A percentile compares a stretch with the other conserved stretches of the same genome.
Evolutionary conservation across 2,329 filamentous ascomycete species (phyloP).

Genomic region (Aspergillus terreus): DNA sequence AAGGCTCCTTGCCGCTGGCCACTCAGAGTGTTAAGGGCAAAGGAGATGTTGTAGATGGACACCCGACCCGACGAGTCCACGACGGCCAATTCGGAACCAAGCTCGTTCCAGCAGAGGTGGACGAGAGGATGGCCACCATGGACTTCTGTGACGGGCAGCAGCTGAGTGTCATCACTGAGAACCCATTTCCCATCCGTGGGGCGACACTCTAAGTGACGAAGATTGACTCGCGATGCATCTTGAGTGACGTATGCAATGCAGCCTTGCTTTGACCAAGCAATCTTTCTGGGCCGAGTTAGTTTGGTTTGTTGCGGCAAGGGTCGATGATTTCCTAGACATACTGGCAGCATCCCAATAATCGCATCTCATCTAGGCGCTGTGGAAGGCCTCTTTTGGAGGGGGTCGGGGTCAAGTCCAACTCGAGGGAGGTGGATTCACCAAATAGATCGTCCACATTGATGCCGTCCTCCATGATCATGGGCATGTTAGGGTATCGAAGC

Average conservation of each 20-base stretch:
- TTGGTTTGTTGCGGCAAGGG: background rate
- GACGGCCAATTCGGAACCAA: constrained; percentile 75
- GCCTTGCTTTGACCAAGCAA: constrained; percentile 85
- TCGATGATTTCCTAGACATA: constrained; percentile 45
- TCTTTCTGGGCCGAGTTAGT: constrained; percentile 53
- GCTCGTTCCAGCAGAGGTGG: constrained; percentile 78
- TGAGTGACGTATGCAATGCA: constrained; percentile 77
- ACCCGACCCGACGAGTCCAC: constrained; percentile 77
- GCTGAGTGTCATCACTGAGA: constrained; percentile 66
- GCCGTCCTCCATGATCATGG: constrained; percentile 55
- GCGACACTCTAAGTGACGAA: constrained; percentile 69
- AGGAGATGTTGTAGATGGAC: constrained; percentile 66
- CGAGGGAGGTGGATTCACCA: constrained; percentile 59
- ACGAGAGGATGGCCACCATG: constrained; percentile 64
- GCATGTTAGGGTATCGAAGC: constrained; percentile 32
- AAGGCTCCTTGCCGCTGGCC: constrained; percentile 58
- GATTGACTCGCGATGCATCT: constrained; percentile 66
- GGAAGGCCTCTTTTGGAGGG: constrained; percentile 63
- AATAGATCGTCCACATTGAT: constrained; percentile 71
- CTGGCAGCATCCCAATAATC: constrained; percentile 75
- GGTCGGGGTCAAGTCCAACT: constrained; percentile 53
- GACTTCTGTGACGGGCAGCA: constrained; percentile 59
- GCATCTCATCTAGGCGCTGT: constrained; percentile 72
- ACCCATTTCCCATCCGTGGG: constrained; percentile 70
- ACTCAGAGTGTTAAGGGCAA: constrained; percentile 69